Evolutionary conservation across 768 basidiomycete species (phyloP).

Genomic region (Lepiota brunneoincarnata): DNA sequence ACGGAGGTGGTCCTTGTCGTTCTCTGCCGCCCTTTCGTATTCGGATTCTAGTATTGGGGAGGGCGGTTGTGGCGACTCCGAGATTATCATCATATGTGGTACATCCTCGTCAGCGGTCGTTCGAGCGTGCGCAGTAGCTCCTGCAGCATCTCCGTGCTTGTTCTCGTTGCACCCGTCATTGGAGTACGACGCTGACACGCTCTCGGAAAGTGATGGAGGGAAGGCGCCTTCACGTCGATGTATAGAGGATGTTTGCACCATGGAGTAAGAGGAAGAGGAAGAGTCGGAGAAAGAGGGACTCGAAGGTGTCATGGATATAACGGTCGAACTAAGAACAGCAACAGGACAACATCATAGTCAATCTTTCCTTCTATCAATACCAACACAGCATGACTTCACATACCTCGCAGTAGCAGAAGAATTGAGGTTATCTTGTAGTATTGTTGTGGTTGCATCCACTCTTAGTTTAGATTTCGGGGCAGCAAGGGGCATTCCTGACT

Average conservation of each 20-base stretch:
- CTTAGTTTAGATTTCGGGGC: not conserved
- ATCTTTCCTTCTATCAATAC: not conserved
- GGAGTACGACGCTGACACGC: conserved; percentile 1
- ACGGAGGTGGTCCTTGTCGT: not conserved
- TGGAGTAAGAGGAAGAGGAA: conserved; percentile 20
- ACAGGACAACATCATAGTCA: not conserved
- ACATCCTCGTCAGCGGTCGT: not conserved
- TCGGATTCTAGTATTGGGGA: conserved; percentile 7
- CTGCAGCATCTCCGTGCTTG: not conserved
- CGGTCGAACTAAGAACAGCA: conserved; percentile 7
- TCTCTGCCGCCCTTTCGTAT: not conserved
- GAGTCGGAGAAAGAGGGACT: conserved; percentile 10
- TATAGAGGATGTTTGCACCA: conserved; percentile 24
- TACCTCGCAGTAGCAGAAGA: conserved; percentile 4
- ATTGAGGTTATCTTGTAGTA: not conserved
- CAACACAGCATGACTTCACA: not conserved
- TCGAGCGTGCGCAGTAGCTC: not conserved
- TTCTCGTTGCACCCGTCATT: conserved; percentile 1
- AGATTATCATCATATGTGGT: conserved; percentile 4
- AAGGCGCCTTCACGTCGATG: conserved; percentile 17
- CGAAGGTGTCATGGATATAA: conserved; percentile 2
- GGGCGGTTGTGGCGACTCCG: conserved; percentile 7
- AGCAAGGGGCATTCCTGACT: conserved; percentile 13
- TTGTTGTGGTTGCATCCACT: not conserved
- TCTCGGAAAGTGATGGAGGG: conserved; percentile 6